phyloP scores from a whole-genome alignment of 2,329 filamentous ascomycete species.

The Metarhizium robertsii region DNA sequence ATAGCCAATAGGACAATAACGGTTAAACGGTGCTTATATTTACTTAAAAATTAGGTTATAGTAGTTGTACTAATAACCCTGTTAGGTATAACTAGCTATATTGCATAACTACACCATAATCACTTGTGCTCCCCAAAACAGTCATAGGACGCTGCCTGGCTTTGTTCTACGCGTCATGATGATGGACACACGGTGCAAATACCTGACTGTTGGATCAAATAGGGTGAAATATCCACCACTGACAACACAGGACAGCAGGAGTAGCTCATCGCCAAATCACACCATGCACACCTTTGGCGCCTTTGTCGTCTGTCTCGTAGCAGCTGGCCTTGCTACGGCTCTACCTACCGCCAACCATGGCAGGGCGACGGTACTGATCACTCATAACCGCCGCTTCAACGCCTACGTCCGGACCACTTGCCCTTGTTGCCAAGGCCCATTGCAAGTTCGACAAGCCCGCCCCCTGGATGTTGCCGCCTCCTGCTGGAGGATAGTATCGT shows the following conservation, averaged over 20 bases:
- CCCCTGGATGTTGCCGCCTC: constrained; percentile 21
- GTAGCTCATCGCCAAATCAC: not conserved
- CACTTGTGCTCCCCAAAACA: too few species aligned
- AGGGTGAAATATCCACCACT: not conserved
- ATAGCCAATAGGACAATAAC: too few species aligned
- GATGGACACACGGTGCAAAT: too few species aligned
- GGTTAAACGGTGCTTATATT: too few species aligned
- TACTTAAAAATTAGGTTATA: too few species aligned
- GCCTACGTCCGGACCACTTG: constrained; percentile 6
- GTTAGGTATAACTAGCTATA: too few species aligned
- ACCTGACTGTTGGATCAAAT: not conserved
- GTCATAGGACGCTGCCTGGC: too few species aligned
- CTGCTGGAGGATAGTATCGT: constrained; percentile 45
- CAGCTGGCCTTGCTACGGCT: not conserved
- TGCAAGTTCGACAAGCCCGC: constrained; percentile 9
- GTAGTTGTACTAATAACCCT: too few species aligned
- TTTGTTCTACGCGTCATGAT: too few species aligned
- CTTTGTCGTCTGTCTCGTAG: not conserved
- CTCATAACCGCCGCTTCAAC: constrained; percentile 6
- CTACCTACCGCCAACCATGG: not conserved
- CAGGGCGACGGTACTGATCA: constrained; percentile 3
- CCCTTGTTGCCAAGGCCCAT: constrained; percentile 12
- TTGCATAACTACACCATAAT: too few species aligned
- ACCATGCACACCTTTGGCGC: not conserved
- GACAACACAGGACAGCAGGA: not conserved